Evolutionary conservation across 139 green algal species (phyloP), one percentile per base, ranked within the genome.

Genomic region (Spirogloea muscicola): DNA sequence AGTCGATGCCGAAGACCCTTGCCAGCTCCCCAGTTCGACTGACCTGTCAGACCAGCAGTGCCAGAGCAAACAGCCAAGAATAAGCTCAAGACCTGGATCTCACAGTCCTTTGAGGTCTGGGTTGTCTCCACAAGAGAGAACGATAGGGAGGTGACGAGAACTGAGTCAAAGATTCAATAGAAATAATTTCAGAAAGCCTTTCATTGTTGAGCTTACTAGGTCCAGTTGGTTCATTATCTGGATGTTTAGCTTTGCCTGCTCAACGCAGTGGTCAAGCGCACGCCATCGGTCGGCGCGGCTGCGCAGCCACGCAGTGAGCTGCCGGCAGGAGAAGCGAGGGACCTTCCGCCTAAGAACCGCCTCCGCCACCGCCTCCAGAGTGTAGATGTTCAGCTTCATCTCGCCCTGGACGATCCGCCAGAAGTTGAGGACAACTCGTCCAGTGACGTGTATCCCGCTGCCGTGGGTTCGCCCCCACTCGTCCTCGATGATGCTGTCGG

Each of bases 1-100:
- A 96, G 87, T 98, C 94, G 57, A 99, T 97, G 80, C 94, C 94
- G 71, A 95, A 97, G 9, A 91, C 87, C n/a, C 89, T 81, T 25
- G 90, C 92, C 67, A 96, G 74, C 86, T 97, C 92, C 5, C 84
- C 83, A 2, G 91, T 96, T 42, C 93, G 83, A 49, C 77, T 81
- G 9, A 76, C 72, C 72, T 80, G 43, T 13, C 16, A n/a, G n/a
- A n/a, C n/a, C n/a, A 55, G 16, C 44, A 55, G 44, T 55, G 18
- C 16, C 44, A 55, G 44, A 18, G 44, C 18, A 55, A 16, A 55
- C n/a, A n/a, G n/a, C n/a, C n/a, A n/a, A n/a, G n/a, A n/a, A n/a
- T n/a, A n/a, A n/a, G n/a, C n/a, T n/a, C n/a, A n/a, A n/a, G n/a
- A n/a, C n/a, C n/a, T n/a, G n/a, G n/a, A n/a, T n/a, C n/a, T n/a